Base-by-base conservation (phyloP, 305 asterid species). In the Ajuga reptans region DNA sequence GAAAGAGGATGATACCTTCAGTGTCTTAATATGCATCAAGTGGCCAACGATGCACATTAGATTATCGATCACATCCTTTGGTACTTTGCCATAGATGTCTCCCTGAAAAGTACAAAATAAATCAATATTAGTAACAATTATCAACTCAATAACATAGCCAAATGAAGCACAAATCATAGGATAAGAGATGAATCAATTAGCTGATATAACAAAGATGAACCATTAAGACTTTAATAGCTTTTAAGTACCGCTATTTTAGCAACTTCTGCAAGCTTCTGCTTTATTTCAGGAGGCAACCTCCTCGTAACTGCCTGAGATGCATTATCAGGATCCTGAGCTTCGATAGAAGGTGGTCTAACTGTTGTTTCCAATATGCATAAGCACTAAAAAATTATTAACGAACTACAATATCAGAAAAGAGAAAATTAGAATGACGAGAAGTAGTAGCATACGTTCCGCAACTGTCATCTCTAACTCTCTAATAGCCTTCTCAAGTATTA, bases 41-140 rank as follows among this genome's bases (percentile, higher is more conserved):
- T 90, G 96, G 18, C 97, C 96, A 53, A 88, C 85, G 74, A 88
- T 88, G 76, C 84, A 75, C 97, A 88, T 90, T 74, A 90, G 79
- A 66, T 86, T 92, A 79, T 75, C 72, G 79, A 81, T 45, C 75
- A 88, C 58, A 56, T 88, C 87, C 75, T 85, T 80, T 6, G 94
- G 84, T 68, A 86, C 78, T 72, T 75, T 84, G 39, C 92, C 94
- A 67, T 85, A 81, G 73, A 78, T 79, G 27, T 21, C 27, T 21
- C 72, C 47, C 60, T 43, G 50, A 73, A 54, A 66, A 24, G 55
- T 31, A 21, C 27, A 21, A 21, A 21, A 21, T 21, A n/a, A 7
- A 54, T 10, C 5, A 47, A 14, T 9, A 24, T 17, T 59, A 59
- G 9, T 21, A 59, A 33, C 63, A 37, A 17, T 63, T 27, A 68